phyloP scores from a whole-genome alignment of 176 grass and related monocot species.

The Hyparrhenia diplandra region DNA sequence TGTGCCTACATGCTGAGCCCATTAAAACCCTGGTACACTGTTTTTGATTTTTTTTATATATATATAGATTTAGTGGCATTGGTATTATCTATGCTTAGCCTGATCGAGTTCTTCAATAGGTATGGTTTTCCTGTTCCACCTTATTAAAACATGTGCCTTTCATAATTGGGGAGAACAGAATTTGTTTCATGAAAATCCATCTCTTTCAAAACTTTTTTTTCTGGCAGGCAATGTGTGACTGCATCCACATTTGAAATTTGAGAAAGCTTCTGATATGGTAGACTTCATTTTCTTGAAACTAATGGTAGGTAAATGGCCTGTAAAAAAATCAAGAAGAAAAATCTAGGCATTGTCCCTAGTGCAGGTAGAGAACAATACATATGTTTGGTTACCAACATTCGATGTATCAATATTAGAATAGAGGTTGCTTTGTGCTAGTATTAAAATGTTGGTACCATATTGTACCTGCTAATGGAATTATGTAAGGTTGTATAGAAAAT shows the following conservation, averaged over 20 bases:
- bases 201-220: background rate
- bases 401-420: conserved; percentile 3
- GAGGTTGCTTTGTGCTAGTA: background rate
- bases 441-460: background rate
- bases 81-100: background rate
- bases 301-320: background rate
- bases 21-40: background rate
- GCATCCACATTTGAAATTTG: background rate
- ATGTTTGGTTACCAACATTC: background rate
- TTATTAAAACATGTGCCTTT: background rate
- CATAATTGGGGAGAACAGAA: background rate
- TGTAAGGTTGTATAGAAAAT: conserved; percentile 11
- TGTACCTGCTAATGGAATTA: conserved; percentile 12
- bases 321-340: background rate
- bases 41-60: too few species aligned
- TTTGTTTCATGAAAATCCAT: background rate
- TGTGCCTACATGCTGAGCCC: background rate
- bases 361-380: conserved; percentile 12
- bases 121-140: background rate
- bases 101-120: background rate
- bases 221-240: background rate
- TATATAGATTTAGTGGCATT: background rate
- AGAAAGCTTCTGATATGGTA: conserved; percentile 7
- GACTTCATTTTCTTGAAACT: background rate
- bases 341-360: conserved; percentile 4